phyloP scores from a whole-genome alignment of 768 basidiomycete genomes.

The Macrocybe gigantea region DNA sequence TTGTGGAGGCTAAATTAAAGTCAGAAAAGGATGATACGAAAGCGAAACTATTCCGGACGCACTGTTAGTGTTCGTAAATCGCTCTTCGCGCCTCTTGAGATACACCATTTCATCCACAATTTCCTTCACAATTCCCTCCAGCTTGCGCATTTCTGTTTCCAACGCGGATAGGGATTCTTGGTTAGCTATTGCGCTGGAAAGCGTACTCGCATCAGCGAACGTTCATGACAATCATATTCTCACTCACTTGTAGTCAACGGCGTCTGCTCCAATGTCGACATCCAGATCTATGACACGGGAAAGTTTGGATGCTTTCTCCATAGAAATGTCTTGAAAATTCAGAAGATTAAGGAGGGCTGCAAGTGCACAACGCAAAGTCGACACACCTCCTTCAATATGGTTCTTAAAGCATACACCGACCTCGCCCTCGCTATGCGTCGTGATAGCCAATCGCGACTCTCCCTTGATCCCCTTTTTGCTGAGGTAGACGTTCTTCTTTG shows the following conservation, averaged over 20 bases:
- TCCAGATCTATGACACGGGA: constrained; percentile 84
- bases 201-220: not conserved
- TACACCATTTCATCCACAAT: constrained; percentile 91
- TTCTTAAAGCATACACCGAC: constrained; percentile 96
- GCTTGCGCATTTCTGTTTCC: constrained; percentile 97
- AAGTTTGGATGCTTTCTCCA: constrained; percentile 42
- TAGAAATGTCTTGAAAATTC: constrained; percentile 33
- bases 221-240: constrained; percentile 19
- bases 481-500: constrained; percentile 83
- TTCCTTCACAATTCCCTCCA: constrained; percentile 93
- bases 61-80: constrained; percentile 89
- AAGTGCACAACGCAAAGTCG: not conserved
- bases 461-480: constrained; percentile 83
- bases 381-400: constrained; percentile 57
- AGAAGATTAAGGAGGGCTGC: not conserved
- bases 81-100: constrained; percentile 83
- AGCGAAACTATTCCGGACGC: constrained; percentile 21
- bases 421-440: constrained; percentile 89
- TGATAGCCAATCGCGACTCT: constrained; percentile 91
- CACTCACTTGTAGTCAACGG: constrained; percentile 92
- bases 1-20: constrained; percentile 71
- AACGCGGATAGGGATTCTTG: constrained; percentile 94
- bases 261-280: constrained; percentile 96
- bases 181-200: constrained; percentile 88
- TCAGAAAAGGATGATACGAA: constrained; percentile 1